Percentiles rank a stretch among this genome's conserved stretches.
Conservation (phyloP, 208 protist species). For the Trypanosoma cruzi region DNA sequence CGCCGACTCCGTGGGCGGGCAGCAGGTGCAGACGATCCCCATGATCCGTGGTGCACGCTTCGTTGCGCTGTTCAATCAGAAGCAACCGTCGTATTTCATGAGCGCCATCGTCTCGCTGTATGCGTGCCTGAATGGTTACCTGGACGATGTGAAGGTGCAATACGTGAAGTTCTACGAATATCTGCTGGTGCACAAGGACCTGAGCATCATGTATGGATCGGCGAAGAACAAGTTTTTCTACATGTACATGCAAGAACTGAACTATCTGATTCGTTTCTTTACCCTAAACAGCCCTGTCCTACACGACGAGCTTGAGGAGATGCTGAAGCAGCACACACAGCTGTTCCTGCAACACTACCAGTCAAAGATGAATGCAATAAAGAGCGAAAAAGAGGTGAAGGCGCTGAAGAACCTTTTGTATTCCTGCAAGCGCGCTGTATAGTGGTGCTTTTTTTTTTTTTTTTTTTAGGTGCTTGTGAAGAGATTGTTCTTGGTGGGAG, state of each 20-base stretch:
- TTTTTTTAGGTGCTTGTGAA: too few relatives aligned
- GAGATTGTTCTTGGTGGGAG: slow-evolving; percentile 15
- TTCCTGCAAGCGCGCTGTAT: slow-evolving; percentile 89
- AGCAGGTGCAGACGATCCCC: slow-evolving; percentile 71
- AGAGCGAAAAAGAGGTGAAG: slow-evolving; percentile 88
- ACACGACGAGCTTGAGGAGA: slow-evolving; percentile 76
- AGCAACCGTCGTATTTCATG: slow-evolving; percentile 86
- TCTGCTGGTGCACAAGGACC: slow-evolving; percentile 84
- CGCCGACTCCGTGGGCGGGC: slow-evolving; percentile 77
- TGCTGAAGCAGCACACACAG: slow-evolving; percentile 85
- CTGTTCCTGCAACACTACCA: slow-evolving; percentile 88
- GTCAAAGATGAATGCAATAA: slow-evolving; percentile 89
- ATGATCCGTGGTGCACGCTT: slow-evolving; percentile 88
- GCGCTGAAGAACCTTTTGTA: slow-evolving; percentile 90
- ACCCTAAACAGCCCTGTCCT: slow-evolving; percentile 79
- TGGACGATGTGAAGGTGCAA: slow-evolving; percentile 87
- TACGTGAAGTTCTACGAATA: slow-evolving; percentile 92
- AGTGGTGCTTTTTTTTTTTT: slow-evolving; percentile 62
- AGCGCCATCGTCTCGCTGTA: slow-evolving; percentile 82
- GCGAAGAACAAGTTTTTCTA: slow-evolving; percentile 92
- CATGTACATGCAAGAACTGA: slow-evolving; percentile 83
- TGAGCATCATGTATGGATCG: slow-evolving; percentile 82
- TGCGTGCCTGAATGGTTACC: slow-evolving; percentile 81
- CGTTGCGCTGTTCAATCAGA: slow-evolving; percentile 88
- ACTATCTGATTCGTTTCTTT: slow-evolving; percentile 86